Evolutionary conservation across 176 grass and related monocot genomes (phyloP), one percentile per base, ranked within the genome.

Genomic region (Chrysopogon serrulatus): DNA sequence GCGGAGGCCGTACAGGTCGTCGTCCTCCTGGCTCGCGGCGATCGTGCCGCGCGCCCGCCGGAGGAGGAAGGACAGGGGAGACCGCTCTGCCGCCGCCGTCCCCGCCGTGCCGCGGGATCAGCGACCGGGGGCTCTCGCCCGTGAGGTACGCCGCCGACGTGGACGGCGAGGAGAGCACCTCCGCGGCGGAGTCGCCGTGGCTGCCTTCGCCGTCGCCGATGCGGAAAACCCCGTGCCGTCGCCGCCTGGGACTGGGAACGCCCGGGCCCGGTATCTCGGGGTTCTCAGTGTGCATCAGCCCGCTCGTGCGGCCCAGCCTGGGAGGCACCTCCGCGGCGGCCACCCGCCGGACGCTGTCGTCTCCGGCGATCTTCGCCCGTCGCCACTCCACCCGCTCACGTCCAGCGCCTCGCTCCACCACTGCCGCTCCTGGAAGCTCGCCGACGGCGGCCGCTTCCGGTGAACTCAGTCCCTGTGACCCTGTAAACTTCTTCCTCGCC

Each of bases 371-470:
- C 92, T 94, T 51, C 86, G 78, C 28, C 51, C 90, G 30, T 91
- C 95, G 10, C 86, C 74, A 7, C 88, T 94, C 71, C 95, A 91
- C 59, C 84, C 76, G 0, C 90, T 78, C 61, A 32, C 77, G 43
- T 23, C 86, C 74, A 69, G 65, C 10, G 42, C 84, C 30, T 85
- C 89, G 1, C 87, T 98, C 8, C 68, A 57, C 32, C 91, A 93
- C 72, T 90, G 90, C 79, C 82, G 96, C 37, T 98, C 96, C 76
- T 87, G 89, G 82, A 98, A 95, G 83, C 86, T 93, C 31, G 91
- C 96, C 81, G 87, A 92, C 76, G 82, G 85, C 43, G 88, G 96
- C 27, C 88, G 86, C 76, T 92, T 91, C 79, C 87, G 82, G 41
- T 95, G 91, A 90, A 73, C 73, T 6, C 31, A 3, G 26, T 43